Evolutionary conservation across 192 early-diverging fungal species (phyloP).

Genomic region (Jimgerdemannia lactiflua): DNA sequence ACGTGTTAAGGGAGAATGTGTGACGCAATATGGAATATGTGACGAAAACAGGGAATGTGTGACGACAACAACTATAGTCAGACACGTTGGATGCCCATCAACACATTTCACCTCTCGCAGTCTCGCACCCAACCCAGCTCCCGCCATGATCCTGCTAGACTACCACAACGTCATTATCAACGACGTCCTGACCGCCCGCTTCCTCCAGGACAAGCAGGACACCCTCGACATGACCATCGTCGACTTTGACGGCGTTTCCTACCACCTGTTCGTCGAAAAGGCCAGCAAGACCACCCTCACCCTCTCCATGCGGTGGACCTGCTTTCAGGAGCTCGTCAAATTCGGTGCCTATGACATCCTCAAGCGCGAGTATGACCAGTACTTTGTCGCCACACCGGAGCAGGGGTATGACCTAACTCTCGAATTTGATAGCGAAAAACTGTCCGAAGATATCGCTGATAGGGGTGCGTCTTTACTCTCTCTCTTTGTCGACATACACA

Average conservation of each 20-base stretch:
- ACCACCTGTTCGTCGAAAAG: slow-evolving; percentile 67
- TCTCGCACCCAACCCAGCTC: not conserved
- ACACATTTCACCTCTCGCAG: too few species aligned
- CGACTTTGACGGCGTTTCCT: slow-evolving; percentile 97
- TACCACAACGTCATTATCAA: slow-evolving; percentile 61
- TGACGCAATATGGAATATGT: too few species aligned
- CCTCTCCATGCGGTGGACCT: slow-evolving; percentile 83
- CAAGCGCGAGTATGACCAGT: slow-evolving; percentile 74
- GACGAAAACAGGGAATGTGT: too few species aligned
- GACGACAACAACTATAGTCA: too few species aligned
- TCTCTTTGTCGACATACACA: not conserved
- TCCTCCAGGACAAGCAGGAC: slow-evolving; percentile 64
- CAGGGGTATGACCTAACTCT: slow-evolving; percentile 81
- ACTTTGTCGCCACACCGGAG: slow-evolving; percentile 55
- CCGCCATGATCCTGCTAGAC: slow-evolving; percentile 57
- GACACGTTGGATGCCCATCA: too few species aligned
- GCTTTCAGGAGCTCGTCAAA: slow-evolving; percentile 73
- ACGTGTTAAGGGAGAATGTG: too few species aligned
- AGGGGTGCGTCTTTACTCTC: slow-evolving; percentile 43
- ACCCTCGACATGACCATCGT: slow-evolving; percentile 77
- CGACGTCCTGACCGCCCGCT: slow-evolving; percentile 47
- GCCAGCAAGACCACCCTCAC: slow-evolving; percentile 49
- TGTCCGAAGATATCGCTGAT: slow-evolving; percentile 57
- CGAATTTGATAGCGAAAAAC: slow-evolving; percentile 72
- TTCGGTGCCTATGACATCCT: slow-evolving; percentile 89